A percentile compares a stretch with the other conserved stretches of the same genome.
Evolutionary conservation across 257 asterid genomes (phyloP).

Genomic region (Ehretia macrophylla): DNA sequence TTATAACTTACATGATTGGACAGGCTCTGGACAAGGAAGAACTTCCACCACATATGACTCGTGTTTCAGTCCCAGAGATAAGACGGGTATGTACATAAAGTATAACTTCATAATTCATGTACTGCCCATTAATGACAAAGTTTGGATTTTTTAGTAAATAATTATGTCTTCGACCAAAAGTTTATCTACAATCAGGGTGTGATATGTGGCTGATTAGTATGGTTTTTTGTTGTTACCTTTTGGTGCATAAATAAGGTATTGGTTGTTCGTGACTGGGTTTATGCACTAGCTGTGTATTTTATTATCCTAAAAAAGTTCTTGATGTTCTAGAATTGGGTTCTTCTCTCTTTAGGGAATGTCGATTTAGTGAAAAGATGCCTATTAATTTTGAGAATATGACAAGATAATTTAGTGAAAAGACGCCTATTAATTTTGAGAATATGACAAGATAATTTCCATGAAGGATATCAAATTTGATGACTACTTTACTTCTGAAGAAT

Average conservation of each 20-base stretch:
- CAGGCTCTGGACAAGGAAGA: constrained; percentile 85
- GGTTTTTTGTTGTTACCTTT: background rate
- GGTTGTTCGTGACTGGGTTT: background rate
- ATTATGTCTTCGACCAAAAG: background rate
- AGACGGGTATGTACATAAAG: constrained; percentile 45
- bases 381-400: background rate
- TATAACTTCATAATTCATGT: background rate
- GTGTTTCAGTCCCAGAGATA: constrained; percentile 73
- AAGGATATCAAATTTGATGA: background rate
- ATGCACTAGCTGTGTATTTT: no score
- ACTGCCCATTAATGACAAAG: background rate
- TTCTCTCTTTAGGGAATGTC: background rate
- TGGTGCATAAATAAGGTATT: background rate
- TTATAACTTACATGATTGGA: constrained; percentile 16
- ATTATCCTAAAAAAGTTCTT: no score
- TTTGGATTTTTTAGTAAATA: background rate
- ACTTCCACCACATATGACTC: constrained; percentile 79
- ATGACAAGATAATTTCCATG: background rate
- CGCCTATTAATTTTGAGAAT: background rate
- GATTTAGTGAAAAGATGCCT: background rate
- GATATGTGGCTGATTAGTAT: no score
- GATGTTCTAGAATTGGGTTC: background rate
- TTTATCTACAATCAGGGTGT: no score
- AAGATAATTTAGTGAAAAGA: background rate
- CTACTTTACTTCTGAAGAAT: background rate